These are phyloP conservation scores for Tilletia setariae DNA, from an alignment of 1,284 basidiomycete genomes.

Conservation along the genomic window DNA sequence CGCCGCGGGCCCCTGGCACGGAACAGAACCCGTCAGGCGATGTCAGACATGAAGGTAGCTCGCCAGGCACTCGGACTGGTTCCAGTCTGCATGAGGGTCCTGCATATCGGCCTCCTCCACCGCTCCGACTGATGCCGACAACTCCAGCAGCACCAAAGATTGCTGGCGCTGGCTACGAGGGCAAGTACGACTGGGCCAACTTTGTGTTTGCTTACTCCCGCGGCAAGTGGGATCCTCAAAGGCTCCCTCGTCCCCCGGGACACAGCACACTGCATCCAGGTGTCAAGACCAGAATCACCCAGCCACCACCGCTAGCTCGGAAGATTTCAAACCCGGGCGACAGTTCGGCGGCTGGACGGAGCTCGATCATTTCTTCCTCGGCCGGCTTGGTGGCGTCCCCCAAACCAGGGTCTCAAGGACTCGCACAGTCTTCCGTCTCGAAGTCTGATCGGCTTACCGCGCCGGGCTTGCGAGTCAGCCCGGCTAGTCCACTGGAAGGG, in stretches of 20 bases:
- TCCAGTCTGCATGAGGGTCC: background rate
- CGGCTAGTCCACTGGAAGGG: background rate
- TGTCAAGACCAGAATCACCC: conserved; percentile 4
- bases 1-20: too few relatives aligned
- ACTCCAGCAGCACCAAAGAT: background rate
- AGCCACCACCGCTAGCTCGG: background rate
- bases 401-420: too few relatives aligned
- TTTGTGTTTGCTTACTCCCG: conserved; percentile 47
- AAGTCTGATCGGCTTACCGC: background rate
- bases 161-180: conserved; percentile 14
- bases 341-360: too few relatives aligned
- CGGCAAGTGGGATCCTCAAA: conserved; percentile 42
- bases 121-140: background rate
- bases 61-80: background rate
- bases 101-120: background rate
- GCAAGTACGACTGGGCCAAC: conserved; percentile 46
- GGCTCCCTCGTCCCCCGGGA: conserved; percentile 42
- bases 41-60: too few relatives aligned
- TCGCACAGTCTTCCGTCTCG: too few relatives aligned
- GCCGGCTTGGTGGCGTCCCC: too few relatives aligned
- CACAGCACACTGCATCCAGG: conserved; percentile 26
- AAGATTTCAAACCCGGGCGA: too few relatives aligned
- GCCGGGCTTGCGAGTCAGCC: background rate
- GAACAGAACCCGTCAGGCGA: too few relatives aligned
- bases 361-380: too few relatives aligned